Evolutionary conservation across 2,329 filamentous ascomycete species (phyloP), one percentile per base, ranked within the genome.

Genomic region (Alternaria panax): DNA sequence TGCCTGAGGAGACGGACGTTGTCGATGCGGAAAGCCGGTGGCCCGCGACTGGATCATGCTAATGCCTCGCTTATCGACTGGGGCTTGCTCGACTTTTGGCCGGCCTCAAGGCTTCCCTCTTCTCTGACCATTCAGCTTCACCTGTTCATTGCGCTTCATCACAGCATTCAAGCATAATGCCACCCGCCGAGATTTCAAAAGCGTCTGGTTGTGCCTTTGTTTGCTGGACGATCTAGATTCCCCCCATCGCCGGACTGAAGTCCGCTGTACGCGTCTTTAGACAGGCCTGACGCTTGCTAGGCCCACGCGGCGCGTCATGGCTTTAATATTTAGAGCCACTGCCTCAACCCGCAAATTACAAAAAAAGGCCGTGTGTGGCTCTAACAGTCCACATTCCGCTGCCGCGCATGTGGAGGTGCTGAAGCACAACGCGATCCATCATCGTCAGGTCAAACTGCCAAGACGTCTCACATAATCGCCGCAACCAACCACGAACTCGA

Each of bases 401-500:
- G 38, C 36, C 47, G 42, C 53, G 45, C 12, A 36, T 52, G 57
- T 54, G 41, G 42, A 43, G 42, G 47, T 59, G 34, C 52, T 73
- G 72, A 70, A 59, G 71, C 69, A 63, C 43, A 51, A 65, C 54
- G 59, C 59, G 70, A 64, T 67, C 62, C 72, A 73, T 58, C 61
- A 52, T 56, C 46, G 60, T 53, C 43, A 57, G 22, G 58, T 67
- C 57, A 67, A 72, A 65, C 62, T 45, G 69, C 70, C 69, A 72
- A 71, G 69, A 4, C 61, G 72, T 75, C 66, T 73, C 72, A 54
- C 46, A 58, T 59, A 28, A 20, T 51, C 55, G 40, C 51, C 32
- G 20, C 54, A 51, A 42, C 67, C 68, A 72, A 70, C 54, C 63
- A 70, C 51, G 9, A 50, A 32, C 41, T 43, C 47, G 30, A 51